These are phyloP conservation scores for Sungouiella blattae DNA, from an alignment of 805 yeast genomes.

Conservation along the genomic window DNA sequence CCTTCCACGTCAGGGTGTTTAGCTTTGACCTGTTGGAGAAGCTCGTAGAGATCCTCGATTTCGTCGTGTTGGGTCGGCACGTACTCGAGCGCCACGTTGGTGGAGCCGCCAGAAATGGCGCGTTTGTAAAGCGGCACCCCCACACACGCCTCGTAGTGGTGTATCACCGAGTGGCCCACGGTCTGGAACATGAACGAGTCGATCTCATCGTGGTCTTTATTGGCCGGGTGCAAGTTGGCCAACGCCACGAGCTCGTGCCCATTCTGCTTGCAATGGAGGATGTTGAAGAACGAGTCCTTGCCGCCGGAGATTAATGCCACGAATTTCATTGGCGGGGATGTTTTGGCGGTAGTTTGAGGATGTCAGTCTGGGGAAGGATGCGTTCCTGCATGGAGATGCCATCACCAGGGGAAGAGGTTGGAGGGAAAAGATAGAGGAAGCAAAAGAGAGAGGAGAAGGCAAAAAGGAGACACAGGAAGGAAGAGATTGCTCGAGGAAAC, in stretches of 20 bases:
- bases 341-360: too few species aligned
- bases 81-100: slow-evolving; percentile 68
- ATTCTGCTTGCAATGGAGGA: slow-evolving; percentile 76
- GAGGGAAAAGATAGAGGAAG: not conserved
- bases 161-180: slow-evolving; percentile 82
- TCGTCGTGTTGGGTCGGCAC: slow-evolving; percentile 69
- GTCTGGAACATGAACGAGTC: slow-evolving; percentile 98
- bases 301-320: slow-evolving; percentile 94
- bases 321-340: slow-evolving; percentile 62
- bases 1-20: slow-evolving; percentile 73
- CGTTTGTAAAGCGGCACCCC: slow-evolving; percentile 78
- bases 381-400: too few species aligned
- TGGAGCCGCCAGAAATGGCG: slow-evolving; percentile 58
- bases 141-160: slow-evolving; percentile 61
- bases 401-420: too few species aligned
- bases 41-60: slow-evolving; percentile 71
- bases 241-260: slow-evolving; percentile 86
- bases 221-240: slow-evolving; percentile 75
- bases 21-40: slow-evolving; percentile 47
- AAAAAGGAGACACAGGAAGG: too few species aligned
- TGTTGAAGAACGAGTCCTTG: slow-evolving; percentile 89
- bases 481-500: too few species aligned
- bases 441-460: not conserved
- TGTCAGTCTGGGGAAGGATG: too few species aligned
- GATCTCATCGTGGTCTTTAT: slow-evolving; percentile 49